Evolutionary conservation across 202 grass and related monocot species (phyloP), one percentile per base, ranked within the genome.

Genomic region (Panicum virgatum): DNA sequence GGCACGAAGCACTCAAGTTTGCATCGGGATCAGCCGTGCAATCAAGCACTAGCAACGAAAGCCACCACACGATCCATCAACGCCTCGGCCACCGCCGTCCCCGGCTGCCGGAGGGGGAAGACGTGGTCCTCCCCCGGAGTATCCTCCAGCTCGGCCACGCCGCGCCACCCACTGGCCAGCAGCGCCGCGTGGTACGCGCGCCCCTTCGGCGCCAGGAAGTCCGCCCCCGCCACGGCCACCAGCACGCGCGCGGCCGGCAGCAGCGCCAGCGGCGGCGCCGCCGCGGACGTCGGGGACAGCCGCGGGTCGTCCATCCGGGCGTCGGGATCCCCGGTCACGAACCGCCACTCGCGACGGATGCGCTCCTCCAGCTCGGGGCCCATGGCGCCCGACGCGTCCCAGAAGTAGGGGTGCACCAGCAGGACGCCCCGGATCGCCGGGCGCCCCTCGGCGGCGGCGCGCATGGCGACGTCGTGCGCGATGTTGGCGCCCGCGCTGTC

Each of bases 401-500:
- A 94, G 73, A 94, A 91, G 76, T 71, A 91, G 0, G 88, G 88
- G 52, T 91, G 84, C 58, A 87, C 20, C 39, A 91, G 66, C 51
- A 89, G 26, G 27, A 94, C 46, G 71, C 80, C 91, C 74, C 25
- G 48, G 62, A 94, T 84, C 19, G 39, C 40, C 22, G 77, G 85
- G 20, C n/a, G n/a, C 18, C 36, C 82, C 50, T 86, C 85, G 39
- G 64, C 74, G 13, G 65, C 80, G 40, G 78, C 83, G 18, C 64
- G 80, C 77, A 87, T 70, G 27, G 79, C 86, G 6, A 79, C 62
- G 62, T 91, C 85, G 79, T 97, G 86, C 22, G 80, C 83, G 84
- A 91, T 87, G 86, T 93, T 97, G 4, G 59, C 88, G 22, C 90
- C 93, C 3, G 88, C 81, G 77, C 93, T 97, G 78, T 97, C 93